Conservation (phyloP, 164 flowering plant species). For the Liriodendron chinense region DNA sequence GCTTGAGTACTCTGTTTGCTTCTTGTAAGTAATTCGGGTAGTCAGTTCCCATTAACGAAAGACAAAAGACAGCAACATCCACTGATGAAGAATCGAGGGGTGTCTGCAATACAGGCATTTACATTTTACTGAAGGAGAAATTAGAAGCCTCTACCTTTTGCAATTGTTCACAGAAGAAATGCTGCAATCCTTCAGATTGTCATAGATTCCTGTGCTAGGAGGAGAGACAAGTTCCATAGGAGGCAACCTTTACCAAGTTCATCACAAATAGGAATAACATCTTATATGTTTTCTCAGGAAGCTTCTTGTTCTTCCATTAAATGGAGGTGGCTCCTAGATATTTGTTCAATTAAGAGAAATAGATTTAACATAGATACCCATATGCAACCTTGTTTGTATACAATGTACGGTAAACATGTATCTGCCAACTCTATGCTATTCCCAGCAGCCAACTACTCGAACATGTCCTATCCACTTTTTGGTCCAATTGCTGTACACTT, state of each 20-base stretch:
- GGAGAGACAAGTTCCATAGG: background rate
- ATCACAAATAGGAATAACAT: background rate
- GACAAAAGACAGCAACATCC: constrained; percentile 92
- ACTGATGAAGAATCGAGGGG: constrained; percentile 69
- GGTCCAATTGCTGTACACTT: no score
- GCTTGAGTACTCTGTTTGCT: constrained; percentile 82
- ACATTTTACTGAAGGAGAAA: background rate
- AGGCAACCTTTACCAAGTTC: background rate
- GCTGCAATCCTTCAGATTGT: background rate
- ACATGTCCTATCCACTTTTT: no score
- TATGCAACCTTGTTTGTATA: no score
- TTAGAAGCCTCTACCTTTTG: background rate
- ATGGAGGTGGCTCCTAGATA: no score
- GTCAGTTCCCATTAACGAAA: constrained; percentile 88
- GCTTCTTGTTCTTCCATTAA: no score
- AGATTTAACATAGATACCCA: background rate
- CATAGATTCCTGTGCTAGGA: background rate
- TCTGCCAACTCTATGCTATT: no score
- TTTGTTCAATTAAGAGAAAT: no score
- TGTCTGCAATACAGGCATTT: constrained; percentile 36
- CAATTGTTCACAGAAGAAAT: background rate
- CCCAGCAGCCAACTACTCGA: no score
- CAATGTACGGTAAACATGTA: no score
- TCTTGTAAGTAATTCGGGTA: constrained; percentile 65
- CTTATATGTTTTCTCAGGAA: background rate